phyloP scores from a whole-genome alignment of 345 rosid species.

The Salix suchowensis region DNA sequence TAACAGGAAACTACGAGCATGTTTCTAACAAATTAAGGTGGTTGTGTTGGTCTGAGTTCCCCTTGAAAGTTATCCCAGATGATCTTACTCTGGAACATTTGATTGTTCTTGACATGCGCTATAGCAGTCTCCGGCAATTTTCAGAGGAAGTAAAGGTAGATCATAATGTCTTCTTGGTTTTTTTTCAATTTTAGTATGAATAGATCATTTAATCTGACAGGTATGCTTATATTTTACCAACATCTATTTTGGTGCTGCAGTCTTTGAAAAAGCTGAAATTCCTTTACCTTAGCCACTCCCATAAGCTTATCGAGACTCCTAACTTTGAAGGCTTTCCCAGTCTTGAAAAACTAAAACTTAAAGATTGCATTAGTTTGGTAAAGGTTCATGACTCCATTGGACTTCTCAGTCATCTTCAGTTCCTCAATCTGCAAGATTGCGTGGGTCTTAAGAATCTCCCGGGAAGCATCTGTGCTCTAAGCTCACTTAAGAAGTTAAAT shows the following conservation, averaged over 20 bases:
- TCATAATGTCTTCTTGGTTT: neutral
- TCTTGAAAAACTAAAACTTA: slow-evolving; percentile 9
- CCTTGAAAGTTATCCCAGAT: neutral
- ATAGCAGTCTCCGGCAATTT: slow-evolving; percentile 7
- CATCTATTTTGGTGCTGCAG: neutral
- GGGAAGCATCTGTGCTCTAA: neutral
- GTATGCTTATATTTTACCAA: neutral
- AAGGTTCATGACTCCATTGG: slow-evolving; percentile 15
- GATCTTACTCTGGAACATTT: slow-evolving; percentile 1
- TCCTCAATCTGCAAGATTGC: slow-evolving; percentile 8
- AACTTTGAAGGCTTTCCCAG: slow-evolving; percentile 1
- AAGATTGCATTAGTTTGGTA: slow-evolving; percentile 10
- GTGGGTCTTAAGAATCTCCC: slow-evolving; percentile 11
- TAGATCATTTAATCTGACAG: neutral
- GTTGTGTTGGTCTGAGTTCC: slow-evolving; percentile 12
- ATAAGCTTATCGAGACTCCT: slow-evolving; percentile 3
- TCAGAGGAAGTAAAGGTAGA: neutral
- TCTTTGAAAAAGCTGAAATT: slow-evolving; percentile 13
- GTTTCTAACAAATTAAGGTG: slow-evolving; percentile 14
- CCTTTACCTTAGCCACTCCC: slow-evolving; percentile 12
- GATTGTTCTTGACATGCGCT: slow-evolving; percentile 4
- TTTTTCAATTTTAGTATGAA: neutral
- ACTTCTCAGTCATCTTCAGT: neutral
- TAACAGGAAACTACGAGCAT: neutral
- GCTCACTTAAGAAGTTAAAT: neutral